phyloP scores from a whole-genome alignment of 176 grass and related monocot genomes.

The Elaeis guineensis region DNA sequence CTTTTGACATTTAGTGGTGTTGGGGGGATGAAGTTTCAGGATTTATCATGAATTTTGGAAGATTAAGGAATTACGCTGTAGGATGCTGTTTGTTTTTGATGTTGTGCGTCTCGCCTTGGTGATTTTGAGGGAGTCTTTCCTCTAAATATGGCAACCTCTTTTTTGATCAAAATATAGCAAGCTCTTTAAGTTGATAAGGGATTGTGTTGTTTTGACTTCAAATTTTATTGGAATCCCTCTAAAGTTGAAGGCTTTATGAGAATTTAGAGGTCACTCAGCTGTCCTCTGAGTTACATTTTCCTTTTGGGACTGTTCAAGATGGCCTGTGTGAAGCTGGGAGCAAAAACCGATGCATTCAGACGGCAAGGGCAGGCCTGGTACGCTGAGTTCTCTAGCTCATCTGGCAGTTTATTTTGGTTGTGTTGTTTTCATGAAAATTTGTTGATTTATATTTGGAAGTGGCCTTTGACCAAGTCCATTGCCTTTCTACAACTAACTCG shows the following conservation, averaged over 20 bases:
- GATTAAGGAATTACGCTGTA: background rate
- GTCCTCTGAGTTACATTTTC: too few relatives aligned
- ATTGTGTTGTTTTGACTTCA: too few relatives aligned
- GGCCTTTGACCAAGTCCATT: too few relatives aligned
- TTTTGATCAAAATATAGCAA: too few relatives aligned
- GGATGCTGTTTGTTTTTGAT: background rate
- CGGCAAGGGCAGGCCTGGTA: constrained; percentile 70
- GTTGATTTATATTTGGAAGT: too few relatives aligned
- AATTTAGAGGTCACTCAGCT: too few relatives aligned
- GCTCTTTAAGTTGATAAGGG: too few relatives aligned
- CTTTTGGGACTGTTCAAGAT: constrained; percentile 21
- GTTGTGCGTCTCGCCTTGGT: background rate
- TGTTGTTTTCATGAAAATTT: background rate
- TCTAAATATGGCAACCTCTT: too few relatives aligned
- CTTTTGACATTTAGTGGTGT: constrained; percentile 17
- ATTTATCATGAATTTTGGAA: background rate
- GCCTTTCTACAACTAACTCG: too few relatives aligned
- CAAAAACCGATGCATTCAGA: constrained; percentile 58
- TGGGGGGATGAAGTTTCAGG: background rate
- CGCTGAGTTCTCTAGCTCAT: constrained; percentile 8
- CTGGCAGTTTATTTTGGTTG: constrained; percentile 16
- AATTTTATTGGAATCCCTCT: too few relatives aligned
- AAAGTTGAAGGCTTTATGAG: too few relatives aligned
- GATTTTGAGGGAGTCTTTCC: too few relatives aligned
- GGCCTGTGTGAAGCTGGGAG: constrained; percentile 64